Evolutionary conservation across 352 stramenopile genomes (phyloP).

Genomic region (Pythium angustatum): DNA sequence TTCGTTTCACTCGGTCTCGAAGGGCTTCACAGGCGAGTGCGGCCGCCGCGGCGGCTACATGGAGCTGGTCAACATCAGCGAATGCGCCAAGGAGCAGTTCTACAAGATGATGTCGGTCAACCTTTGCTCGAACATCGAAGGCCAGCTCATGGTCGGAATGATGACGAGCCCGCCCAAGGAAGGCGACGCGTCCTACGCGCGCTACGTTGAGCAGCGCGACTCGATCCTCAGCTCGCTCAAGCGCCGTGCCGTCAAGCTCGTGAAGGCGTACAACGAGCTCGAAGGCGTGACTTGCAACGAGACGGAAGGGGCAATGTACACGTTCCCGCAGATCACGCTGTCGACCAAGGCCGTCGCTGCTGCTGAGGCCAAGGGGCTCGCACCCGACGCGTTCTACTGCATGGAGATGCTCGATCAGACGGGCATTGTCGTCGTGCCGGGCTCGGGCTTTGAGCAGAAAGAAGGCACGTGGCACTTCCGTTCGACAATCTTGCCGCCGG

Average conservation of each 20-base stretch:
- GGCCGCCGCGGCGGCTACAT: conserved; percentile 96
- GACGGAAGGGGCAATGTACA: conserved; percentile 98
- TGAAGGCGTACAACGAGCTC: conserved; percentile 94
- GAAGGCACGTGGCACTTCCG: conserved; percentile 97
- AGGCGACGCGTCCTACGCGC: conserved; percentile 89
- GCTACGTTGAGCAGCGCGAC: conserved; percentile 91
- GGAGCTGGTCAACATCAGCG: conserved; percentile 94
- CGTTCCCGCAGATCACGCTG: conserved; percentile 95
- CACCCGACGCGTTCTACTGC: conserved; percentile 97
- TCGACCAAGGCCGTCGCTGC: conserved; percentile 85
- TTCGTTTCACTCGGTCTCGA: conserved; percentile 98
- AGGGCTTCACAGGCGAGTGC: conserved; percentile 99
- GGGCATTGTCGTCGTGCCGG: conserved; percentile 98
- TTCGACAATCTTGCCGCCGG: conserved; percentile 98
- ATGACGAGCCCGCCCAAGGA: conserved; percentile 96
- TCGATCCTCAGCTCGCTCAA: conserved; percentile 94
- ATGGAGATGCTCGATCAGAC: conserved; percentile 95
- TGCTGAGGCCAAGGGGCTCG: conserved; percentile 69
- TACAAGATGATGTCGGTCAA: conserved; percentile 99
- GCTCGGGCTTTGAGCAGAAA: conserved; percentile 97
- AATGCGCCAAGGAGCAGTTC: conserved; percentile 93
- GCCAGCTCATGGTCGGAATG: conserved; percentile 97
- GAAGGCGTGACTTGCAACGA: conserved; percentile 97
- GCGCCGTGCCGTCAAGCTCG: conserved; percentile 92
- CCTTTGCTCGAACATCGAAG: conserved; percentile 96